Evolutionary conservation across 2,329 filamentous ascomycete genomes (phyloP).

Genomic region (Cercospora berteroae): DNA sequence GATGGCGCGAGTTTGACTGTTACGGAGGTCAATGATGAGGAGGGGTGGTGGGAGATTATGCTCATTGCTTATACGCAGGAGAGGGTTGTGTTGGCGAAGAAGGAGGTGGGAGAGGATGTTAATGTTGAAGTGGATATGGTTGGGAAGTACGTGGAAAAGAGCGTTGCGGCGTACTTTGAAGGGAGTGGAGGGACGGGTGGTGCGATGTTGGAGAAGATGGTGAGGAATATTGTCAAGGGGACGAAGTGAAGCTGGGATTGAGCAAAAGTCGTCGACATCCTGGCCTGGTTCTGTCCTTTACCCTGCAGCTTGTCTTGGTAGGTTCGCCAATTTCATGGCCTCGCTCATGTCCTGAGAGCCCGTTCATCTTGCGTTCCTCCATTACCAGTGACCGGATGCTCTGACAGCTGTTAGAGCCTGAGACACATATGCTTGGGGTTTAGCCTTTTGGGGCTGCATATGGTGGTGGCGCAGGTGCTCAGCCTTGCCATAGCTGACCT

Average conservation of each 20-base stretch:
- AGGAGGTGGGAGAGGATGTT: conserved; percentile 75
- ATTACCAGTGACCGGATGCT: background rate
- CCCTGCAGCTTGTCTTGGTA: background rate
- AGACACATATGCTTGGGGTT: background rate
- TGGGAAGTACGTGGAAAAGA: conserved; percentile 86
- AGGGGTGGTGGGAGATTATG: conserved; percentile 94
- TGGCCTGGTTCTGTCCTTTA: too few species aligned
- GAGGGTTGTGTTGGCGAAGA: conserved; percentile 77
- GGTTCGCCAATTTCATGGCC: background rate
- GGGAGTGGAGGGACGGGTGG: conserved; percentile 51
- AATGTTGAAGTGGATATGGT: conserved; percentile 93
- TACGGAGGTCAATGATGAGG: conserved; percentile 78
- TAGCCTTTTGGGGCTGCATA: background rate
- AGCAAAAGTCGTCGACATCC: too few species aligned
- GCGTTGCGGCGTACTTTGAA: conserved; percentile 74
- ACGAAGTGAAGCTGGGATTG: conserved; percentile 7
- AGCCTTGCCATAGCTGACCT: background rate
- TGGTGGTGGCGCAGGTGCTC: background rate
- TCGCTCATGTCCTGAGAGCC: background rate
- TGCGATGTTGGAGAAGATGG: conserved; percentile 53
- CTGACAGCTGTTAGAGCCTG: background rate
- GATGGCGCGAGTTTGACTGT: conserved; percentile 94
- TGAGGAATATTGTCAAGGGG: conserved; percentile 61
- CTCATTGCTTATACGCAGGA: conserved; percentile 95
- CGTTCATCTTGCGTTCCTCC: background rate